Percentiles rank a stretch among this genome's conserved stretches.
Evolutionary conservation across 2,329 filamentous ascomycete species (phyloP).

Genomic region (Fusarium continuum): DNA sequence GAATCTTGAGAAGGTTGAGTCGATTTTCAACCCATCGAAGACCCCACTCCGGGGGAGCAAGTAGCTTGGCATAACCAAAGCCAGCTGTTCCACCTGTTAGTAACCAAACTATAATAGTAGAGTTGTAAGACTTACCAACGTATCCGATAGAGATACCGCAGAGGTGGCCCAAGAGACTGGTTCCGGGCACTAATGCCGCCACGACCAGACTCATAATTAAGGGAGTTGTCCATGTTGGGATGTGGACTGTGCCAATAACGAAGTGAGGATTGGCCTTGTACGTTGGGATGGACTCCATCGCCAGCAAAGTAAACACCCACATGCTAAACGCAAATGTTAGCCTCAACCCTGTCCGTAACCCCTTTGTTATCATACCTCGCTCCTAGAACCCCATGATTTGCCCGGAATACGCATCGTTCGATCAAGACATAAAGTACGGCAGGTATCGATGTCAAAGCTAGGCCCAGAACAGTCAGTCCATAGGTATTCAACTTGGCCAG

Average conservation of each 20-base stretch:
- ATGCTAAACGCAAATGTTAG: constrained; percentile 63
- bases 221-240: constrained; percentile 93
- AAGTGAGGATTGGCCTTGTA: constrained; percentile 84
- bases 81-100: constrained; percentile 65
- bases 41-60: constrained; percentile 88
- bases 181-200: constrained; percentile 79
- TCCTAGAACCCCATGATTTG: constrained; percentile 80
- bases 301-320: constrained; percentile 91
- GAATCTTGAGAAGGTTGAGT: constrained; percentile 80
- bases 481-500: background rate
- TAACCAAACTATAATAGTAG: background rate
- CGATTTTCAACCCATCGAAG: constrained; percentile 90
- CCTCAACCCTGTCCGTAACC: background rate
- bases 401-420: constrained; percentile 75
- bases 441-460: constrained; percentile 82
- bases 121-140: constrained; percentile 69
- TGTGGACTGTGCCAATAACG: constrained; percentile 67
- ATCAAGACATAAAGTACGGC: constrained; percentile 82
- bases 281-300: constrained; percentile 85
- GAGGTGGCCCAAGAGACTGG: constrained; percentile 86
- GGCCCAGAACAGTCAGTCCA: constrained; percentile 16
- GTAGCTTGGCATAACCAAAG: constrained; percentile 86
- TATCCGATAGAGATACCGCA: constrained; percentile 88
- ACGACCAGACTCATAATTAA: constrained; percentile 79
- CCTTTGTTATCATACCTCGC: constrained; percentile 70